Base-by-base conservation (phyloP, 768 basidiomycete genomes). In the Kwoniella sp. region DNA sequence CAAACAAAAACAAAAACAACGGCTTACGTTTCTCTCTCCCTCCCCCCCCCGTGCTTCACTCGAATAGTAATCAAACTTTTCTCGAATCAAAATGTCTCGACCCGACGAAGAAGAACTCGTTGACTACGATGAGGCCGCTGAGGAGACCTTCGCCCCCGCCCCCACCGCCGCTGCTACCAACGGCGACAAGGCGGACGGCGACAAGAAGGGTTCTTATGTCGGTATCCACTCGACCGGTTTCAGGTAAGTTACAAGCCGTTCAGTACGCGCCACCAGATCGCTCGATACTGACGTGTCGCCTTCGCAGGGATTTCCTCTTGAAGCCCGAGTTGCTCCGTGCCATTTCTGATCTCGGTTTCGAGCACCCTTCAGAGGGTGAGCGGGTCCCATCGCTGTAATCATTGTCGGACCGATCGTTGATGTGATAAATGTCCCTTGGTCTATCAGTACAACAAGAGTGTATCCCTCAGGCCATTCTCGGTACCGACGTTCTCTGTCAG, bases 151-250 rank as follows among this genome's bases (percentile, higher is more conserved):
- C 63, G 70, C 72, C 58, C 84, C 84, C 66, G 81, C 82, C 51
- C 85, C 77, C 51, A 62, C 76, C 38, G 57, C 71, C 23, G 57
- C 71, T n/a, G 72, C 74, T 47, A 71, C 68, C 38, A 72, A 70
- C 58, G 81, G 75, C 55, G 88, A 86, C 41, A 82, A 82, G 51
- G 80, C 71, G 69, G 90, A 81, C 56, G 81, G 72, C 52, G 81
- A 89, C 73, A 92, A 90, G 82, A 95, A 94, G 87, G 96, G 95
- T 82, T 97, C 95, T 79, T 84, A 84, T 73, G 95, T 96, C 66
- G 96, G 96, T 30, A 97, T 99, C 76, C 96, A 99, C 85, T 94
- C 94, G n/a, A 99, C 96, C 68, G 96, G 96, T 64, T 99, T 99
- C 84, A 87, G 96, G 94, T 94, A 62, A 62, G 87, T 79, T 1